Base-by-base conservation (phyloP, 495 filamentous ascomycete genomes). In the Extremus antarcticus region DNA sequence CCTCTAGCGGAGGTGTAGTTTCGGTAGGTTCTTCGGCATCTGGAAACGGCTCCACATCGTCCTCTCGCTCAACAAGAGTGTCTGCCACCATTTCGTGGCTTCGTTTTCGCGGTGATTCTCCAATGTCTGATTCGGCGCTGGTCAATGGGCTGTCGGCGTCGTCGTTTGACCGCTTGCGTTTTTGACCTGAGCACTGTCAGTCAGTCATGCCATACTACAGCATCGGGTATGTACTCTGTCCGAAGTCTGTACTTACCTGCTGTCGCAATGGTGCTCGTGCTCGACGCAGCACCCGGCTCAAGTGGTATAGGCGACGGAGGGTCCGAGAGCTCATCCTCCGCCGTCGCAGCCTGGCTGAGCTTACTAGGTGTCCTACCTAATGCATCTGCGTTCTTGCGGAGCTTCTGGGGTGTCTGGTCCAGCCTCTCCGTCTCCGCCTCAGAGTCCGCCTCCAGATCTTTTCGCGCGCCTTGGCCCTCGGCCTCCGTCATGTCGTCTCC, bases 351-450 rank as follows among this genome's bases (percentile, higher is more conserved):
- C 35, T 55, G 52, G n/a, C 47, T 61, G 54, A 61, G 58, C 63
- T 68, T 68, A 54, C 68, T 73, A 15, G 70, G 70, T 20, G 65
- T 65, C 55, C 64, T 63, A 29, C 63, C 62, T 32, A 59, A 16
- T 21, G 32, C 53, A 35, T 67, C 65, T 32, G 49, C 43, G 25
- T 56, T 50, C 25, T 56, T 47, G 20, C 53, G 48, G 56, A 58
- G 71, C 58, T 90, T 88, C 54, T 86, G 81, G 20, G 92, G 94
- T n/a, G 91, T 90, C 65, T 87, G 82, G 60, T 94, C 91, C 62
- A 97, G 77, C 50, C 94, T 82, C 72, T 97, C 94, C 8, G 92
- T 98, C 73, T 96, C 92, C 24, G 94, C 92, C 70, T 98, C 92
- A n/a, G 92, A 94, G 71, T 97, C 91, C 61, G 85, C 85, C 54